Evolutionary conservation across 2,329 filamentous ascomycete genomes (phyloP).

Genomic region (Fragosphaeria purpurea): DNA sequence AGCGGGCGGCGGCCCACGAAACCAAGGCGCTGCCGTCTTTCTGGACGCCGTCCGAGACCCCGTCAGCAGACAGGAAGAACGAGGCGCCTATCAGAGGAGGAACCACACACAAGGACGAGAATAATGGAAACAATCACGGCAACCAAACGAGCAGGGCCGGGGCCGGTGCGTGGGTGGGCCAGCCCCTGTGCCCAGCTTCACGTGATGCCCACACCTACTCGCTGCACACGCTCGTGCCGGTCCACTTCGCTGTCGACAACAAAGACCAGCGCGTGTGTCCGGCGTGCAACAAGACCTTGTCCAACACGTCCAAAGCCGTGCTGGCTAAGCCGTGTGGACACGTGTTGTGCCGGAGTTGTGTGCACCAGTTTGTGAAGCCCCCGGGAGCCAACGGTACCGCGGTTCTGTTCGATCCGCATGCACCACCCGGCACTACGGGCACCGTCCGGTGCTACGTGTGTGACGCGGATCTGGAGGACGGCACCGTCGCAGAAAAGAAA

Average conservation of each 20-base stretch:
- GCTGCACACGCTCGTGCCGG: conserved; percentile 64
- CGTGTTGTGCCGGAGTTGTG: conserved; percentile 77
- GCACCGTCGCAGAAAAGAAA: conserved; percentile 18
- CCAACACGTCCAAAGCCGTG: conserved; percentile 72
- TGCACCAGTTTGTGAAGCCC: conserved; percentile 69
- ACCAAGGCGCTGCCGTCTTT: conserved; percentile 65
- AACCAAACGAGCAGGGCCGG: too few species aligned
- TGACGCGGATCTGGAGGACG: conserved; percentile 53
- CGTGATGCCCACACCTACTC: conserved; percentile 54
- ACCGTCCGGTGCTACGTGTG: conserved; percentile 74
- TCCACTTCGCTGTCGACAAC: conserved; percentile 54
- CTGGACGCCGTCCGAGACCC: conserved; percentile 83
- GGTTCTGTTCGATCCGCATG: conserved; percentile 44
- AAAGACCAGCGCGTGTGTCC: conserved; percentile 52
- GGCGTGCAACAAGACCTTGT: conserved; percentile 71
- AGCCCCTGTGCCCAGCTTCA: background rate
- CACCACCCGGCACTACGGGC: conserved; percentile 32
- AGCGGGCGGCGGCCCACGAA: conserved; percentile 57
- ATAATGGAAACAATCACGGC: too few species aligned
- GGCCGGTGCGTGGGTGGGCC: too few species aligned
- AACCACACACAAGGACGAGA: too few species aligned
- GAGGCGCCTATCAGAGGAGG: too few species aligned
- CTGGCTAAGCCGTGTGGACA: conserved; percentile 84
- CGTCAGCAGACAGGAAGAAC: conserved; percentile 30
- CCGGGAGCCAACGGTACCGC: conserved; percentile 14